Conservation (phyloP, 2,329 filamentous ascomycete genomes). For the Phoma sp. region DNA sequence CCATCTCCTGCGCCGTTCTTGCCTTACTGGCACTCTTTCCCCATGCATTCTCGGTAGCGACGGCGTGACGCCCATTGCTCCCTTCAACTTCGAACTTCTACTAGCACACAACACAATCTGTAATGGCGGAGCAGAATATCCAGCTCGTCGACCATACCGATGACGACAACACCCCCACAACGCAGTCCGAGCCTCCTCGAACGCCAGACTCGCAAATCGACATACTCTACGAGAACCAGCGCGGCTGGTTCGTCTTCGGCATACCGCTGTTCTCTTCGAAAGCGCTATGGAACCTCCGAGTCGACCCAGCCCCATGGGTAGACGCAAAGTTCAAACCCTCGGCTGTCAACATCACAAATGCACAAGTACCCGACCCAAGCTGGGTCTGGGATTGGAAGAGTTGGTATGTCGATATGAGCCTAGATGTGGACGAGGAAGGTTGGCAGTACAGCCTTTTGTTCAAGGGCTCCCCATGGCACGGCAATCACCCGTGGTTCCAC, state of each 20-base stretch:
- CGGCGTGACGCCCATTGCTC: conserved; percentile 30
- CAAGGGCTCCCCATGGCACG: conserved; percentile 73
- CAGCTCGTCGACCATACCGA: conserved; percentile 66
- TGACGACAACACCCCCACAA: conserved; percentile 43
- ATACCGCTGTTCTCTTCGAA: conserved; percentile 86
- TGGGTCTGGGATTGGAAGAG: conserved; percentile 88
- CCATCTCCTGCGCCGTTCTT: conserved; percentile 23
- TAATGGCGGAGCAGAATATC: conserved; percentile 68
- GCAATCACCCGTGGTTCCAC: conserved; percentile 87
- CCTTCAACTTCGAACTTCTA: conserved; percentile 5
- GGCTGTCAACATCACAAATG: conserved; percentile 78
- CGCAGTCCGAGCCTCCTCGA: conserved; percentile 25
- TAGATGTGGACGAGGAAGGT: conserved; percentile 84
- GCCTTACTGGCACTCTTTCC: conserved; percentile 26
- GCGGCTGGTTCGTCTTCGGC: conserved; percentile 88
- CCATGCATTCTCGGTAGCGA: conserved; percentile 42
- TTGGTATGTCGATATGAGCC: conserved; percentile 80
- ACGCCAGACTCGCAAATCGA: conserved; percentile 64
- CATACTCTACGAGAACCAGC: conserved; percentile 93
- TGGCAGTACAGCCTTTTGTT: conserved; percentile 98
- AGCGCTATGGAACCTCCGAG: conserved; percentile 74
- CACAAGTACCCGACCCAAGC: conserved; percentile 90
- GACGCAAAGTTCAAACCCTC: conserved; percentile 65
- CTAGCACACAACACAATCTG: background rate
- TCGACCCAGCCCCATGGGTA: conserved; percentile 89